phyloP scores from a whole-genome alignment of 805 yeast genomes.

The Ogataea corticis region DNA sequence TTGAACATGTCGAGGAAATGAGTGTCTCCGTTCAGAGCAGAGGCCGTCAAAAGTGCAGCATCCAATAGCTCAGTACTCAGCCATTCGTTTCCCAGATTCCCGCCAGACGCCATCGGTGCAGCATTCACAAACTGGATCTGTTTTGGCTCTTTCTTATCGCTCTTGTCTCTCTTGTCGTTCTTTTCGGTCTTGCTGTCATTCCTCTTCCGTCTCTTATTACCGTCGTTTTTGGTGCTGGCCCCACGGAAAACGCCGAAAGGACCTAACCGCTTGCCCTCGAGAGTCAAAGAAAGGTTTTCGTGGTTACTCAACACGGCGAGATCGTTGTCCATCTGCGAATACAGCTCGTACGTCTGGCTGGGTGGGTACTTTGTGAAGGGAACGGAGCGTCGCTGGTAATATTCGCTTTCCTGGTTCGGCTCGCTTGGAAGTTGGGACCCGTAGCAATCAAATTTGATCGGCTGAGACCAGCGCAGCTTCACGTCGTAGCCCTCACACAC shows the following conservation, averaged over 20 bases:
- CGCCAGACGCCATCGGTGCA: neutral
- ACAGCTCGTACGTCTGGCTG: slow-evolving; percentile 58
- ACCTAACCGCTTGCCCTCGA: slow-evolving; percentile 44
- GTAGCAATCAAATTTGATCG: slow-evolving; percentile 49
- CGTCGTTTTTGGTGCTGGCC: slow-evolving; percentile 18
- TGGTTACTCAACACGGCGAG: slow-evolving; percentile 54
- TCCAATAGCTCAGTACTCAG: slow-evolving; percentile 68
- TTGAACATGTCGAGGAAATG: slow-evolving; percentile 57
- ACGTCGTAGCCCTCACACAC: slow-evolving; percentile 83
- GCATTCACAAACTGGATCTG: neutral
- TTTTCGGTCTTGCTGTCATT: slow-evolving; percentile 14
- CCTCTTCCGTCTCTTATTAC: slow-evolving; percentile 20
- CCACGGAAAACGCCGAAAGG: slow-evolving; percentile 84
- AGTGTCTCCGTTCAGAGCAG: slow-evolving; percentile 63
- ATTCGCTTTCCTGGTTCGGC: slow-evolving; percentile 43
- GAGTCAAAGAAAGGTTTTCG: slow-evolving; percentile 39
- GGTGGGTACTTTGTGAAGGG: slow-evolving; percentile 74
- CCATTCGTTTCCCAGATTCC: slow-evolving; percentile 57
- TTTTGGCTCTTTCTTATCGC: neutral
- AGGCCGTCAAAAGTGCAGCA: slow-evolving; percentile 72
- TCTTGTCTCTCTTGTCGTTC: neutral
- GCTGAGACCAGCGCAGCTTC: slow-evolving; percentile 75
- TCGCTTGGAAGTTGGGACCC: slow-evolving; percentile 41
- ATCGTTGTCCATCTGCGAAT: slow-evolving; percentile 81
- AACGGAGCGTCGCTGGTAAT: slow-evolving; percentile 67